Evolutionary conservation across 148 eudicot genomes (phyloP).

Genomic region (Vaccinium corymbosum): DNA sequence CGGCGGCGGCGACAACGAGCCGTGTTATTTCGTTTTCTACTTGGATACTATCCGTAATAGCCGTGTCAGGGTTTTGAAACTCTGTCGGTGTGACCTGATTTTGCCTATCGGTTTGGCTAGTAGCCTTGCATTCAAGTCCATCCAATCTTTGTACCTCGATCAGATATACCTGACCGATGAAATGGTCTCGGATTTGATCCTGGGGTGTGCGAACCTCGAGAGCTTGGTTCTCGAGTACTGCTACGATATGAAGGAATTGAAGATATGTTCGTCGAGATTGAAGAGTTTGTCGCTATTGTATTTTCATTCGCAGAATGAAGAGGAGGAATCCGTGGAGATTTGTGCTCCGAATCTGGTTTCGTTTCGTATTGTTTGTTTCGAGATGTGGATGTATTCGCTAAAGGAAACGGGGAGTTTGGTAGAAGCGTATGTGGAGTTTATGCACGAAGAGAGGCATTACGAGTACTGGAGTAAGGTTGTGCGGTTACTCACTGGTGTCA

Average conservation of each 20-base stretch:
- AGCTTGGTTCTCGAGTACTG: not conserved
- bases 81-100: not conserved
- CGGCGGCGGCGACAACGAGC: not conserved
- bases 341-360: not conserved
- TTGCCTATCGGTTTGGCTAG: not conserved
- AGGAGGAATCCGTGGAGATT: not conserved
- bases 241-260: not conserved
- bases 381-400: not conserved
- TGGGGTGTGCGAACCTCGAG: not conserved
- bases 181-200: not conserved
- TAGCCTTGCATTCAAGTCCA: not conserved
- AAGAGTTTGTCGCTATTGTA: not conserved
- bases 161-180: not conserved
- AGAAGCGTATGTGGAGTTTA: not conserved
- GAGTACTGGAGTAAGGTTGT: slow-evolving; percentile 10
- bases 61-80: not conserved
- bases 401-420: not conserved
- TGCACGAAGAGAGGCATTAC: not conserved
- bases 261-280: not conserved
- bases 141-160: not conserved
- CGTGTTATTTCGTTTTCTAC: not conserved
- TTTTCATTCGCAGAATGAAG: not conserved
- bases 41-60: not conserved
- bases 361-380: not conserved
- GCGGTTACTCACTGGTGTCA: not conserved